Conservation (phyloP, 1,284 basidiomycete genomes). For the Sanghuangporus weigelae region DNA sequence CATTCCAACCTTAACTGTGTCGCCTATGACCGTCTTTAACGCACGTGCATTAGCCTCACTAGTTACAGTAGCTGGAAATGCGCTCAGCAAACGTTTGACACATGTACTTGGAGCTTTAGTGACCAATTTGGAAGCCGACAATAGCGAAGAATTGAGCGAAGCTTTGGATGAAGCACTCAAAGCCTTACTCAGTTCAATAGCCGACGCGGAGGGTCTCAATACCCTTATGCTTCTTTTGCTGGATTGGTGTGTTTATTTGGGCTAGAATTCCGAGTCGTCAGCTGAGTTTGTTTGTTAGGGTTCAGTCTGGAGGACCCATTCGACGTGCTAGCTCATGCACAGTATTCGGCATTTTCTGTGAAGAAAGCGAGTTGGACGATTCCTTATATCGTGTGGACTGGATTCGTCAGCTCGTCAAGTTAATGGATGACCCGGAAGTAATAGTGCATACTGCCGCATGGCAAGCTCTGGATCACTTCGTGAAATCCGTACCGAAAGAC, state of each 20-base stretch:
- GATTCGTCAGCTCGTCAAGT: constrained; percentile 87
- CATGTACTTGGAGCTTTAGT: constrained; percentile 75
- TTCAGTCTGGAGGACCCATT: constrained; percentile 64
- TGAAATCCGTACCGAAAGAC: constrained; percentile 91
- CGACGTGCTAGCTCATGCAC: constrained; percentile 77
- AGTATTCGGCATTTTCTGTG: constrained; percentile 78
- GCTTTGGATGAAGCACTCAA: constrained; percentile 77
- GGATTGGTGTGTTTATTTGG: constrained; percentile 59
- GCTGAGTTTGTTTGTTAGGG: constrained; percentile 43
- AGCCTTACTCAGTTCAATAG: constrained; percentile 72
- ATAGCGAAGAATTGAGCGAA: constrained; percentile 61
- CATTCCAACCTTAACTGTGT: constrained; percentile 87
- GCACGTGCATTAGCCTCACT: constrained; percentile 88
- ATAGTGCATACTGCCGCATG: constrained; percentile 81
- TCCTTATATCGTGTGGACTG: constrained; percentile 89
- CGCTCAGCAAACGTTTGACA: constrained; percentile 79
- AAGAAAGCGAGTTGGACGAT: constrained; percentile 73
- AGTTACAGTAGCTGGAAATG: constrained; percentile 89
- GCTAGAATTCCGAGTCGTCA: background rate
- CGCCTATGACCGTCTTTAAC: constrained; percentile 94
- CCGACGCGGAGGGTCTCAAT: constrained; percentile 83
- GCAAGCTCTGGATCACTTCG: constrained; percentile 80
- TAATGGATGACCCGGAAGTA: constrained; percentile 77
- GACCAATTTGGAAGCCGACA: constrained; percentile 59
- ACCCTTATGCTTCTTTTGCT: constrained; percentile 86